phyloP scores from a whole-genome alignment of 371 early-diverging fungal genomes.

The Enterospora canceri region DNA sequence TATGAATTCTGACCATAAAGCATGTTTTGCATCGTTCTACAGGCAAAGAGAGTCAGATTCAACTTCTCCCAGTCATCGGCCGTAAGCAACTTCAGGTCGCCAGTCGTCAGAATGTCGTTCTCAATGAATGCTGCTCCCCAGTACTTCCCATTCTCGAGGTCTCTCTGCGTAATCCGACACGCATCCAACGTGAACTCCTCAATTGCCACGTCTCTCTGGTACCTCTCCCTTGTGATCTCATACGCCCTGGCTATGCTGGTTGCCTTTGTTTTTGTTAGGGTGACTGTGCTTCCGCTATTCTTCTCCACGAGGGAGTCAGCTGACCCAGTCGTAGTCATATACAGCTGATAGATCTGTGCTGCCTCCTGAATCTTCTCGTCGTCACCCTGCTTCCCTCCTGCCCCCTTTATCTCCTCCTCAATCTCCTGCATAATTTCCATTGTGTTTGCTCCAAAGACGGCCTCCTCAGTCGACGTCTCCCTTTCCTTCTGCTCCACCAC shows the following conservation, averaged over 20 bases:
- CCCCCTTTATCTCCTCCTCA: conserved; percentile 9
- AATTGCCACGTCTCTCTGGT: conserved; percentile 36
- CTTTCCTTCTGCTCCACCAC: neutral
- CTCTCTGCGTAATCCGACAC: conserved; percentile 38
- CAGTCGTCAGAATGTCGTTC: conserved; percentile 68
- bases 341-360: neutral
- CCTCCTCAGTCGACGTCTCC: neutral
- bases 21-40: conserved; percentile 63
- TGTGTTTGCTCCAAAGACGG: conserved; percentile 10
- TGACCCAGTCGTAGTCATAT: no score
- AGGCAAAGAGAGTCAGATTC: conserved; percentile 70
- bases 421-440: conserved; percentile 9
- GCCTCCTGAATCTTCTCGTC: neutral
- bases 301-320: no score
- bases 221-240: conserved; percentile 33
- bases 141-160: conserved; percentile 42
- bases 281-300: neutral
- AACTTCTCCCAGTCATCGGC: conserved; percentile 56
- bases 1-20: conserved; percentile 56
- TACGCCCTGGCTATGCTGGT: conserved; percentile 3
- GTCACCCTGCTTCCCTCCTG: neutral
- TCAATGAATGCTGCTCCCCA: conserved; percentile 62
- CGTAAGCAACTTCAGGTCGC: conserved; percentile 61
- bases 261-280: neutral
- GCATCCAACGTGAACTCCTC: conserved; percentile 52